Evolutionary conservation across 805 yeast species (phyloP), one percentile per base, ranked within the genome.

Genomic region (Myxozyma mucilagina): DNA sequence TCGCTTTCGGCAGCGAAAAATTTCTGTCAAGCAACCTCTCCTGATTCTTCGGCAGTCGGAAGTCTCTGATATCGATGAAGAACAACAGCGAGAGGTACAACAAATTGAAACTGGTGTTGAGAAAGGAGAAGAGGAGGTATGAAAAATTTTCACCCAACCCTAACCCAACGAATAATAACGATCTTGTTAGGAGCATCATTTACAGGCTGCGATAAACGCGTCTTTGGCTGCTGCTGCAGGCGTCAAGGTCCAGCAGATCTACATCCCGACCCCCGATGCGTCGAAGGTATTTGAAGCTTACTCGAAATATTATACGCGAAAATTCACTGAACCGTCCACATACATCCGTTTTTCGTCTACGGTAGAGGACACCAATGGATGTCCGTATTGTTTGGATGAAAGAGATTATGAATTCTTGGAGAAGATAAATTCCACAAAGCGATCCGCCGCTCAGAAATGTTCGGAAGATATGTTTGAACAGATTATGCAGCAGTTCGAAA

Each of bases 41-140:
- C 87, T 86, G 62, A 86, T 93, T 8, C 82, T 86, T 72, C 82
- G 82, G 71, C 96, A 90, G 68, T 78, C 80, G 58, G 97, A 93
- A 69, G 76, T 93, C 53, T 93, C 96, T 0, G 88, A 88, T 66
- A 72, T 68, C 42, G 97, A 91, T 64, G 82, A 85, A 31, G 89
- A 84, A 57, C 88, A 84, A 44, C 96, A 88, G 73, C 84, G 98
- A 47, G 97, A 93, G 65, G 76, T 89, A 35, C 90, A 90, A 69
- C 90, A 90, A 63, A 83, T 94, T 47, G 99, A 94, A 70, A 93
- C 98, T 6, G 99, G 99, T 75, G 99, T 94, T 45, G 99, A 94
- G 71, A 94, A 94, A 73, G 90, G 89, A 68, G 99, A 94, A 75
- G 99, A 94, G 75, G 96, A 90, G 69, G 70, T 67, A 43, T 42